Conservation (phyloP, 768 basidiomycete species). For the Hebeloma cylindrosporum region DNA sequence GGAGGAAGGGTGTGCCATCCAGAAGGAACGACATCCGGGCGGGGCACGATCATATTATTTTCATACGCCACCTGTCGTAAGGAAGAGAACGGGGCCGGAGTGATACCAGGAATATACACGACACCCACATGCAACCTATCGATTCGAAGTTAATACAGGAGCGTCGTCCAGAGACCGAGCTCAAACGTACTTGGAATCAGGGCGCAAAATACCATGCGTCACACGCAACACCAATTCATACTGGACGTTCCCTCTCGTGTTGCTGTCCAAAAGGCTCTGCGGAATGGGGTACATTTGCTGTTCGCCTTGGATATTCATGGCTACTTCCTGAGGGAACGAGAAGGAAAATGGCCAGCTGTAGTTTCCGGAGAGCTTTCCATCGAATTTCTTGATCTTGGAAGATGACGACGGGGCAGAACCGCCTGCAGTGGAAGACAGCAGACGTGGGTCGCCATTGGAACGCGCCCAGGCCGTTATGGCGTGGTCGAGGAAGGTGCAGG, state of each 20-base stretch:
- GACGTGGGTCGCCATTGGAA: slow-evolving; percentile 30
- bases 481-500: slow-evolving; percentile 30
- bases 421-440: slow-evolving; percentile 12
- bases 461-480: slow-evolving; percentile 33
- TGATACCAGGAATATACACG: slow-evolving; percentile 33
- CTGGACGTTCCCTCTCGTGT: slow-evolving; percentile 30
- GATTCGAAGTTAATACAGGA: not conserved
- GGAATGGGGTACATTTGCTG: slow-evolving; percentile 24
- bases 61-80: slow-evolving; percentile 36
- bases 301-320: slow-evolving; percentile 14
- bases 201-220: slow-evolving; percentile 36
- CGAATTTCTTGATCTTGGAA: slow-evolving; percentile 25
- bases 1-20: slow-evolving; percentile 34
- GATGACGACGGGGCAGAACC: not conserved
- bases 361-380: slow-evolving; percentile 34
- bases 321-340: slow-evolving; percentile 34
- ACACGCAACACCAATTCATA: slow-evolving; percentile 40
- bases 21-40: slow-evolving; percentile 33
- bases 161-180: not conserved
- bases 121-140: slow-evolving; percentile 24
- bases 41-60: slow-evolving; percentile 27
- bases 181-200: slow-evolving; percentile 38
- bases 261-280: slow-evolving; percentile 37
- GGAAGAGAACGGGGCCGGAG: slow-evolving; percentile 30
- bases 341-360: slow-evolving; percentile 43